Conservation (phyloP, 2,329 filamentous ascomycete genomes). For the Anthostomella pinea region DNA sequence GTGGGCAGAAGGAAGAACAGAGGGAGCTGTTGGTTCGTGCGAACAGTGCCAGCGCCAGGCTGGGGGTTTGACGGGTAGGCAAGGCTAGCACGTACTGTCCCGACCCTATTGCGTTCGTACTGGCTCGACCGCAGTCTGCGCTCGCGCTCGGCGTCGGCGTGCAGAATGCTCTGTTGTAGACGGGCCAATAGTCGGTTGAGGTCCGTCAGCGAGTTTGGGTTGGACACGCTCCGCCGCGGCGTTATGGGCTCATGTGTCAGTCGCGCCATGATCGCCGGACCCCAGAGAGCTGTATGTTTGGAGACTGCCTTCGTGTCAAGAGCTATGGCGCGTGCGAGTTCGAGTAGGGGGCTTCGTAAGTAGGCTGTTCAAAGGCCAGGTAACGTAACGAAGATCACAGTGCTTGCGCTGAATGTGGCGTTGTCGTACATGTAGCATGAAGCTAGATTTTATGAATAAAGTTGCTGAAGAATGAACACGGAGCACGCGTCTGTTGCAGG, state of each 20-base stretch:
- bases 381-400: too few species aligned
- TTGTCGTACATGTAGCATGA: slow-evolving; percentile 1
- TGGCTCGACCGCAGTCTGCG: slow-evolving; percentile 56
- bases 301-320: too few species aligned
- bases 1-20: background rate
- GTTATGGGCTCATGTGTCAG: slow-evolving; percentile 30
- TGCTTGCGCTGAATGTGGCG: background rate
- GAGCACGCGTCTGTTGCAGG: slow-evolving; percentile 9
- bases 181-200: slow-evolving; percentile 64
- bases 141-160: slow-evolving; percentile 58
- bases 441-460: too few species aligned
- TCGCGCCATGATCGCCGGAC: slow-evolving; percentile 29
- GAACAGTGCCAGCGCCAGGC: too few species aligned
- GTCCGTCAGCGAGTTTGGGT: slow-evolving; percentile 43
- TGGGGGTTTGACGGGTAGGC: too few species aligned
- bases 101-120: slow-evolving; percentile 62
- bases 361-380: too few species aligned
- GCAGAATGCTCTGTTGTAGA: slow-evolving; percentile 63
- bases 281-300: too few species aligned
- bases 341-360: too few species aligned
- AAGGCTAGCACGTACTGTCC: slow-evolving; percentile 47
- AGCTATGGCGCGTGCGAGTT: too few species aligned
- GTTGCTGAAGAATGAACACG: slow-evolving; percentile 7
- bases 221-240: slow-evolving; percentile 25
- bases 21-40: background rate